These are phyloP conservation scores for Saccharomyces hybrid DNA, from an alignment of 1,139 yeast species.

Conservation along the genomic window DNA sequence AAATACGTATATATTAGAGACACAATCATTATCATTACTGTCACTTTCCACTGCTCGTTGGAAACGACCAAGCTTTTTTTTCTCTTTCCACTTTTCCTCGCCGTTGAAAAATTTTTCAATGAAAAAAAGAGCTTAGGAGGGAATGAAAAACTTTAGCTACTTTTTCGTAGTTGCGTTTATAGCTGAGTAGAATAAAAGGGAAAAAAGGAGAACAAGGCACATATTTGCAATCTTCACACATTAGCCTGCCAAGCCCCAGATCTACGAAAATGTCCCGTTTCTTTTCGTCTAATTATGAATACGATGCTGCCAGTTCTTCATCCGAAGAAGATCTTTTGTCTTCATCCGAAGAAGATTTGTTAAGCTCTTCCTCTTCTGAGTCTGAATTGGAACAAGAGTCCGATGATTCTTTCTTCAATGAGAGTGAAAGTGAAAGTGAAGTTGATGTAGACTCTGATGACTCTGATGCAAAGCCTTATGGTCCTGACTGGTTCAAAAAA, in stretches of 20 bases:
- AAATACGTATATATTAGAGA: background rate
- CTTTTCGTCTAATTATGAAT: constrained; percentile 52
- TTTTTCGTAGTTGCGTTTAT: background rate
- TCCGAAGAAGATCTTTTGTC: constrained; percentile 70
- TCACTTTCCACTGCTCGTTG: background rate
- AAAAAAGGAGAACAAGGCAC: constrained; percentile 1
- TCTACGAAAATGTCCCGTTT: constrained; percentile 49
- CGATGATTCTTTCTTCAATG: constrained; percentile 27
- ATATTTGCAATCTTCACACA: background rate
- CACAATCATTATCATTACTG: background rate
- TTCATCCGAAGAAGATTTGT: constrained; percentile 61
- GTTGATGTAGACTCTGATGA: constrained; percentile 42
- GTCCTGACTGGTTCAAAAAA: constrained; percentile 36
- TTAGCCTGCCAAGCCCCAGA: constrained; percentile 1
- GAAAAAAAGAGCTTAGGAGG: background rate
- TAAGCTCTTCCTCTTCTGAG: constrained; percentile 37
- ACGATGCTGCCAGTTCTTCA: constrained; percentile 59
- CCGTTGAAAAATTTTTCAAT: constrained; percentile 1
- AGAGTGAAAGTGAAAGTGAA: constrained; percentile 35
- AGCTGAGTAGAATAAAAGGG: background rate
- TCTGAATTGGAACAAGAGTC: constrained; percentile 35
- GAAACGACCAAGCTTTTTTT: background rate
- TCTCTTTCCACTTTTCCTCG: background rate
- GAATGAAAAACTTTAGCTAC: background rate
- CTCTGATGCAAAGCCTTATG: constrained; percentile 35